A percentile compares a stretch with the other conserved stretches of the same genome.
These are phyloP conservation scores for Sarocladium kiliense DNA, from an alignment of 2,329 filamentous ascomycete genomes.

Conservation along the genomic window DNA sequence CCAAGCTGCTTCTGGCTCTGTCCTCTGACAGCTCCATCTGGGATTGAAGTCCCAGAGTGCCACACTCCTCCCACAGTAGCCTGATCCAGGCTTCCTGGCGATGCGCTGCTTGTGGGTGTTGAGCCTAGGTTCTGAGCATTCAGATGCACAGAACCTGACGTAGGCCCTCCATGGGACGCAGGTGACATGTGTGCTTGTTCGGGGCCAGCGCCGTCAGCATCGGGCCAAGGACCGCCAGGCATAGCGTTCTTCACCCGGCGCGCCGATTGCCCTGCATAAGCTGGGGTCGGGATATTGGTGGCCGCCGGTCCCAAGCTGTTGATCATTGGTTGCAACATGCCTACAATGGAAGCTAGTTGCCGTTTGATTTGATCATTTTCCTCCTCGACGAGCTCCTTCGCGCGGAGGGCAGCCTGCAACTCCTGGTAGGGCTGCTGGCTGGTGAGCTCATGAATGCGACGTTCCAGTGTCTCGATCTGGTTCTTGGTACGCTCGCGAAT, in stretches of 20 bases:
- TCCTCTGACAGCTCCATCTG: slow-evolving; percentile 11
- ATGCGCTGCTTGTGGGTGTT: slow-evolving; percentile 34
- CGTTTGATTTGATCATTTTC: slow-evolving; percentile 76
- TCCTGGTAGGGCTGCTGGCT: slow-evolving; percentile 80
- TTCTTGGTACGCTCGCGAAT: slow-evolving; percentile 78
- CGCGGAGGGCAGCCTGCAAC: slow-evolving; percentile 66
- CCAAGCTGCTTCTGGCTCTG: slow-evolving; percentile 47
- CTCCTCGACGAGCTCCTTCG: slow-evolving; percentile 71
- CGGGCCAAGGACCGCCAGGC: background rate
- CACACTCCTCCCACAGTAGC: background rate
- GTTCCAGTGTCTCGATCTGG: slow-evolving; percentile 71
- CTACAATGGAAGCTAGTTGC: slow-evolving; percentile 60
- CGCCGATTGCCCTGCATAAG: background rate
- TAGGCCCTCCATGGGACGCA: background rate
- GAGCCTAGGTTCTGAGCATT: slow-evolving; percentile 21
- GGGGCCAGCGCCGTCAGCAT: background rate
- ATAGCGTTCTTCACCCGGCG: background rate
- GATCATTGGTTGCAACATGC: slow-evolving; percentile 57
- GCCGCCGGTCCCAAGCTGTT: slow-evolving; percentile 10
- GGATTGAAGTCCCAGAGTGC: background rate
- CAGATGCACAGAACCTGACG: background rate
- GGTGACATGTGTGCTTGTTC: background rate
- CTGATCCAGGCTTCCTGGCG: slow-evolving; percentile 26
- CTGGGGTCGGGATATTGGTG: background rate
- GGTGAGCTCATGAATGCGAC: slow-evolving; percentile 68